Evolutionary conservation across 192 early-diverging fungal species (phyloP).

Genomic region (Umbelopsis sp.): DNA sequence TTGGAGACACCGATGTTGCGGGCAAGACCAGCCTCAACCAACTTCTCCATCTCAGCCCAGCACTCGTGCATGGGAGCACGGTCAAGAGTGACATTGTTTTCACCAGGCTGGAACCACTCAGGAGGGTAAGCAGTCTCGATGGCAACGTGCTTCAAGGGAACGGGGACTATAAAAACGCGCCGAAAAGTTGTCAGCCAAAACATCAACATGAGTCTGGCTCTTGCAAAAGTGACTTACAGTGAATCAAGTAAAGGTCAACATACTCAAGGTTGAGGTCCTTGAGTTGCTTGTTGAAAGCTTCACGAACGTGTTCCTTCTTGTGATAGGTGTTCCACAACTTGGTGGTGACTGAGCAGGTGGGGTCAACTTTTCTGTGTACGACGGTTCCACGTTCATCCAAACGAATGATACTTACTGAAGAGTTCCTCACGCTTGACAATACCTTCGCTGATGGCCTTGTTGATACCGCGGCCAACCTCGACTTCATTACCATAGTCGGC

Average conservation of each 20-base stretch:
- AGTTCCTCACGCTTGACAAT: conserved; percentile 58
- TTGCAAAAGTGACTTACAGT: conserved; percentile 43
- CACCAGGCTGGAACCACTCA: conserved; percentile 40
- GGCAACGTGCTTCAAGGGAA: conserved; percentile 55
- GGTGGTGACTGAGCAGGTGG: conserved; percentile 24
- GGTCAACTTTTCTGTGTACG: background rate
- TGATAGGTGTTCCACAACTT: conserved; percentile 74
- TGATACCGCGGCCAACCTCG: conserved; percentile 62
- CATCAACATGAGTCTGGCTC: conserved; percentile 39
- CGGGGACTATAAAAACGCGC: conserved; percentile 27
- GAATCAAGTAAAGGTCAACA: conserved; percentile 73
- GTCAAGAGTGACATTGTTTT: conserved; percentile 36
- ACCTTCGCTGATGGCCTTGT: conserved; percentile 47
- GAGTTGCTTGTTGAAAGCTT: conserved; percentile 57
- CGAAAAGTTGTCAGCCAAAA: background rate
- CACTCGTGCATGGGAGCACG: conserved; percentile 57
- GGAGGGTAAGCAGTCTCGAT: conserved; percentile 45
- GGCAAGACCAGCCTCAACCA: conserved; percentile 60
- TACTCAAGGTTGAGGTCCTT: conserved; percentile 55
- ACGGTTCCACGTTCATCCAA: background rate
- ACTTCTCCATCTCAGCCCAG: conserved; percentile 74
- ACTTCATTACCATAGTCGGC: conserved; percentile 66
- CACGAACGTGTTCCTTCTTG: conserved; percentile 47
- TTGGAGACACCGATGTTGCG: conserved; percentile 75
- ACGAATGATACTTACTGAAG: conserved; percentile 23